phyloP scores from a whole-genome alignment of 1,284 basidiomycete species.

The Apiotrichum siamense region DNA sequence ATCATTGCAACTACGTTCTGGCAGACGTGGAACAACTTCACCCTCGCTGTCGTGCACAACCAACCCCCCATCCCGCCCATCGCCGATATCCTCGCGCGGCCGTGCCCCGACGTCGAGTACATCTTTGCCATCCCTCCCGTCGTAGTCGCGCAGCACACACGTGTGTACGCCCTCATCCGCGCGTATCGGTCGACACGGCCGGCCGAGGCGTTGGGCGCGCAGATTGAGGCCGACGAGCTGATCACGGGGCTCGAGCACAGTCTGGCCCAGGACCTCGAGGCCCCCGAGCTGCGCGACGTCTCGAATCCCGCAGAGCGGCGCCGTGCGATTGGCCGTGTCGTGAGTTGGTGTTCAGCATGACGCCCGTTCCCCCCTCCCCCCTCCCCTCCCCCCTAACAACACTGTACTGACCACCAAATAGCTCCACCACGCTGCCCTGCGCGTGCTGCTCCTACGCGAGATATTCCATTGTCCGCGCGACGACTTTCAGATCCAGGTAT shows the following conservation, averaged over 20 bases:
- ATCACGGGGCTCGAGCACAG: background rate
- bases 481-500: constrained; percentile 7
- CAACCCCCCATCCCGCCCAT: constrained; percentile 2
- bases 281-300: background rate
- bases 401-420: constrained; percentile 6
- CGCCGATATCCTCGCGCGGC: background rate
- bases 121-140: constrained; percentile 4
- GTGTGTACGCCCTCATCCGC: background rate
- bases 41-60: constrained; percentile 3
- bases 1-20: constrained; percentile 1
- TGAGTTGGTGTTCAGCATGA: background rate
- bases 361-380: too few species aligned
- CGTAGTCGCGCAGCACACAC: constrained; percentile 1
- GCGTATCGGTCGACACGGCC: background rate
- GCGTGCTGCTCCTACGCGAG: constrained; percentile 10
- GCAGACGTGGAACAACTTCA: constrained; percentile 13
- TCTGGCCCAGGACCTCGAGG: constrained; percentile 1
- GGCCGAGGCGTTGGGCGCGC: background rate
- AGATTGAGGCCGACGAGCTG: constrained; percentile 15
- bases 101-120: background rate
- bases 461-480: constrained; percentile 5
- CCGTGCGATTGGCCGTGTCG: background rate
- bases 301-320: background rate
- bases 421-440: constrained; percentile 11
- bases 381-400: too few species aligned